Conservation (phyloP, 2,329 filamentous ascomycete species). For the Onygena corvina region DNA sequence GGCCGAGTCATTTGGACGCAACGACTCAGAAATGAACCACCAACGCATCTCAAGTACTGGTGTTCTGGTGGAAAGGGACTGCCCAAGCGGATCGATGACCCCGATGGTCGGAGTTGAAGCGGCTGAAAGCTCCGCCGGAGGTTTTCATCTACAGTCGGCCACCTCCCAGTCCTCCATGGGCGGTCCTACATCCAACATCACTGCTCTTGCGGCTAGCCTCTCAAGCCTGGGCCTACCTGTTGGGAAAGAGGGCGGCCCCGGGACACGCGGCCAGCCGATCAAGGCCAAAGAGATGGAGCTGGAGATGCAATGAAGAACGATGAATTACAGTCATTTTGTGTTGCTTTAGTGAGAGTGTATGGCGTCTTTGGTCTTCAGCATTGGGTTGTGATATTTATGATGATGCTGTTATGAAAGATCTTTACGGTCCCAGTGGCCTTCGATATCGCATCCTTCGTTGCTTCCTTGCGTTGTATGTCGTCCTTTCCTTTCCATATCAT, state of each 20-base stretch:
- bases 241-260: conserved; percentile 22
- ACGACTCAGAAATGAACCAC: conserved; percentile 86
- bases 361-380: background rate
- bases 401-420: no score
- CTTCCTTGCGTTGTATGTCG: no score
- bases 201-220: conserved; percentile 36
- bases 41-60: conserved; percentile 44
- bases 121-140: conserved; percentile 43
- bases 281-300: conserved; percentile 33
- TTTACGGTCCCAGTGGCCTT: no score
- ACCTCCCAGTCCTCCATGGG: conserved; percentile 22
- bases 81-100: conserved; percentile 25
- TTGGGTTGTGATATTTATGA: background rate
- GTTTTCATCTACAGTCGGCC: conserved; percentile 28
- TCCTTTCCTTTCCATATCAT: conserved; percentile 15
- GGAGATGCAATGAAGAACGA: conserved; percentile 37
- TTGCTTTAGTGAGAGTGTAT: background rate
- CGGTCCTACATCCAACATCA: conserved; percentile 25
- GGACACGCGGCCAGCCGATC: conserved; percentile 17
- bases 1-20: conserved; percentile 73
- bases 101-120: conserved; percentile 52
- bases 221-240: conserved; percentile 34
- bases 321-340: background rate
- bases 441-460: no score
- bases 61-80: conserved; percentile 26